These are phyloP conservation scores for Groenewaldozyma salmanticensis DNA, from an alignment of 805 yeast genomes.

Conservation along the genomic window DNA sequence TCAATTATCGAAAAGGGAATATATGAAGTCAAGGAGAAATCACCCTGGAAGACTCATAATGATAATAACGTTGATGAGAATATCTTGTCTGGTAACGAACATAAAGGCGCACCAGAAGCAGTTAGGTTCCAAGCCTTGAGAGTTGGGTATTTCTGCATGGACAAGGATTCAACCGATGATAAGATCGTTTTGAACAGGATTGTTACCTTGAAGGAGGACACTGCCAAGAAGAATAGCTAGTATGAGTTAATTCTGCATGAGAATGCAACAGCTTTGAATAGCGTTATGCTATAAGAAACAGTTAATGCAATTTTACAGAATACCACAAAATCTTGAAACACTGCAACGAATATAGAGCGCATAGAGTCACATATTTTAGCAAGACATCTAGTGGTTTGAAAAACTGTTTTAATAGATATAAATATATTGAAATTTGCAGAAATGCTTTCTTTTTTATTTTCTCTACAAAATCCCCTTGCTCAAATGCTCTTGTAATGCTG, in stretches of 20 bases:
- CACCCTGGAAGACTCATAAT: conserved; percentile 61
- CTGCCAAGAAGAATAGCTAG: conserved; percentile 17
- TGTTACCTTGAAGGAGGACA: conserved; percentile 84
- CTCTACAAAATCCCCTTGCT: no score
- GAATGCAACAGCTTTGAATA: no score
- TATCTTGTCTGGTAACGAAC: conserved; percentile 56
- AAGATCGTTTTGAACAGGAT: conserved; percentile 75
- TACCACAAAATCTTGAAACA: no score
- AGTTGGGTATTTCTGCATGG: conserved; percentile 91
- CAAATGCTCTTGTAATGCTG: background rate
- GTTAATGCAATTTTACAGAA: no score
- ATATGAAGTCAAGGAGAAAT: conserved; percentile 50
- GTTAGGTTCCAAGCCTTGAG: conserved; percentile 96
- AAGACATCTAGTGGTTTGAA: no score
- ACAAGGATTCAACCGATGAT: conserved; percentile 58
- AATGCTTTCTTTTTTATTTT: no score
- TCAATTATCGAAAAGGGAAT: conserved; percentile 78
- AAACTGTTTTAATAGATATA: no score
- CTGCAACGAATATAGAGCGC: no score
- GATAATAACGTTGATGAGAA: conserved; percentile 51
- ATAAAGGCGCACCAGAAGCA: conserved; percentile 56
- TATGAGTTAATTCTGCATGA: no score
- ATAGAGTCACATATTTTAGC: no score
- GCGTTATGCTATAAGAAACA: no score
- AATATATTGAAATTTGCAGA: no score